Conservation (phyloP, 2,329 filamentous ascomycete species). For the Phialemoniopsis sp. region DNA sequence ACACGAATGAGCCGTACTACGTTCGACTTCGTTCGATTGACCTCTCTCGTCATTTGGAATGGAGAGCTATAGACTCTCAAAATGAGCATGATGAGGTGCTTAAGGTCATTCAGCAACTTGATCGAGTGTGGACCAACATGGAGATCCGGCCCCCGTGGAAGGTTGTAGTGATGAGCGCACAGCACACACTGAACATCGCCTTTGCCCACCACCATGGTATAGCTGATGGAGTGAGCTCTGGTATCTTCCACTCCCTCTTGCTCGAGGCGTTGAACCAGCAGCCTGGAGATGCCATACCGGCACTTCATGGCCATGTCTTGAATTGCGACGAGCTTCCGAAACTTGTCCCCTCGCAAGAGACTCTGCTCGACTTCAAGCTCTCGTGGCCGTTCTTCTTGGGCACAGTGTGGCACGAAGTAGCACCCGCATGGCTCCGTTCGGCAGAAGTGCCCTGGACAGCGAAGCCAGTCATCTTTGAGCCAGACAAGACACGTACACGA, state of each 20-base stretch:
- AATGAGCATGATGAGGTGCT: constrained; percentile 1
- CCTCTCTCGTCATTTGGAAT: constrained; percentile 36
- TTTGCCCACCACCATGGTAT: constrained; percentile 50
- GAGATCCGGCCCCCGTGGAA: constrained; percentile 41
- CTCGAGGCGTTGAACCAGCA: constrained; percentile 32
- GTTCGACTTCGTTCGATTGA: constrained; percentile 36
- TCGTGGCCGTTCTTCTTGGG: constrained; percentile 34
- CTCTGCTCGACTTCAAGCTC: constrained; percentile 30
- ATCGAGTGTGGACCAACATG: constrained; percentile 32
- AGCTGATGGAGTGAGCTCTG: constrained; percentile 44
- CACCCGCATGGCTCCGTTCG: constrained; percentile 30
- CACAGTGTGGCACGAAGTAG: constrained; percentile 33
- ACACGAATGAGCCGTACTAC: constrained; percentile 37
- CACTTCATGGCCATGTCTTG: constrained; percentile 16
- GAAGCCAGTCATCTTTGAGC: constrained; percentile 25
- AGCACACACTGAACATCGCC: constrained; percentile 30
- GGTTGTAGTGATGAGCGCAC: constrained; percentile 26
- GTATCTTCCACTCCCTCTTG: constrained; percentile 43
- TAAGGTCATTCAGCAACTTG: constrained; percentile 28
- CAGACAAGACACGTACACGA: constrained; percentile 28
- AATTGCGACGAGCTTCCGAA: constrained; percentile 20
- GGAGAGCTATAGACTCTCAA: constrained; percentile 12
- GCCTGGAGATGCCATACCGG: constrained; percentile 10
- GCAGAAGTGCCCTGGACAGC: constrained; percentile 31
- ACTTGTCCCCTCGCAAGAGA: constrained; percentile 34